Evolutionary conservation across 1,284 basidiomycete genomes (phyloP).

Genomic region (Rhodotorula sp.): DNA sequence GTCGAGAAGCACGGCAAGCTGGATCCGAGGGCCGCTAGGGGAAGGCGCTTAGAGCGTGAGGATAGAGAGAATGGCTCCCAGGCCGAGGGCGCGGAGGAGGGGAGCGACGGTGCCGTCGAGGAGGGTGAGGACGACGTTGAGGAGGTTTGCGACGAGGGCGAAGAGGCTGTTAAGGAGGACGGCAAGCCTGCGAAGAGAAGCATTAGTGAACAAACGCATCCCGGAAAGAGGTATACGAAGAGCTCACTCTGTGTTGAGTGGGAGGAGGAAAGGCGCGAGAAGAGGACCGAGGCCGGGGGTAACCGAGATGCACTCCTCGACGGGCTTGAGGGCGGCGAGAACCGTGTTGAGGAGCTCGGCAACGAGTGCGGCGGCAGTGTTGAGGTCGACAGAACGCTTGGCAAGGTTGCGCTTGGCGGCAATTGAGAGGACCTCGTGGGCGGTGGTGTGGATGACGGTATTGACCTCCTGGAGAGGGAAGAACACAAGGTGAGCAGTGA

Average conservation of each 20-base stretch:
- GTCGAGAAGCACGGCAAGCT: too few species aligned
- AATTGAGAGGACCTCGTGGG: neutral
- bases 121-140: slow-evolving; percentile 14
- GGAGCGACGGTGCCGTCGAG: slow-evolving; percentile 12
- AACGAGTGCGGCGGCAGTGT: slow-evolving; percentile 7
- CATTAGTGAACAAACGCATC: too few species aligned
- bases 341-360: slow-evolving; percentile 11
- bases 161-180: slow-evolving; percentile 10
- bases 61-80: neutral
- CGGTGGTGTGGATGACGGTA: neutral
- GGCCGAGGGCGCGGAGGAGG: slow-evolving; percentile 9
- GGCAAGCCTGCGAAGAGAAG: neutral
- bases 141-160: slow-evolving; percentile 5
- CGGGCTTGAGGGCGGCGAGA: slow-evolving; percentile 7
- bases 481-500: neutral
- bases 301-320: slow-evolving; percentile 5
- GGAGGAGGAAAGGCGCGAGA: slow-evolving; percentile 5
- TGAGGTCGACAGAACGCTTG: neutral
- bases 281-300: slow-evolving; percentile 12
- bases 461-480: neutral
- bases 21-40: too few species aligned
- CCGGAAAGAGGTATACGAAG: too few species aligned
- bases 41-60: neutral
- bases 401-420: slow-evolving; percentile 1
- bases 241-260: slow-evolving; percentile 1